Conservation (phyloP, 129 eudicot genomes). For the Artemisia annua region DNA sequence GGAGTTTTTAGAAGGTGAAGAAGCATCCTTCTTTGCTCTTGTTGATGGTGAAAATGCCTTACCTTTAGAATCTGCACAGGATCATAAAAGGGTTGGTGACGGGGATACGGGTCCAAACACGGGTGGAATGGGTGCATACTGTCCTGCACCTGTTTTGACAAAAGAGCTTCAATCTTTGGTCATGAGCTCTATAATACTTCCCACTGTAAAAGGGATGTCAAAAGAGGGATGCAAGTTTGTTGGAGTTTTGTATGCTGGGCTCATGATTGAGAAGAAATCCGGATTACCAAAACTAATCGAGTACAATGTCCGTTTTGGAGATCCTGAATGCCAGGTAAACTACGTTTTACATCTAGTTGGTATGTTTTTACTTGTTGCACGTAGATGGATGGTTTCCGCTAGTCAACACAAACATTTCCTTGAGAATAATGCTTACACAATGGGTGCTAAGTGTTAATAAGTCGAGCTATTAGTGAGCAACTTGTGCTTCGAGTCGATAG, state of each 20-base stretch:
- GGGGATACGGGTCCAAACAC: slow-evolving; percentile 93
- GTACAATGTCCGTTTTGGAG: slow-evolving; percentile 94
- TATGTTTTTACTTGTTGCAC: not conserved
- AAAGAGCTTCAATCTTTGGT: slow-evolving; percentile 71
- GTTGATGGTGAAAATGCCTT: slow-evolving; percentile 91
- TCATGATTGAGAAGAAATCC: slow-evolving; percentile 88
- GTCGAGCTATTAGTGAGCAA: no score
- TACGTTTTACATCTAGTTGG: slow-evolving; percentile 7
- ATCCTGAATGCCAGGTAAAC: slow-evolving; percentile 98
- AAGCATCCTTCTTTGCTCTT: slow-evolving; percentile 87
- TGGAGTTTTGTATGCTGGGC: slow-evolving; percentile 92
- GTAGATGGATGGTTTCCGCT: no score
- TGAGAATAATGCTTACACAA: no score
- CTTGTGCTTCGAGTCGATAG: no score
- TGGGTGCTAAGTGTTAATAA: no score
- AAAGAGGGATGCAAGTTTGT: slow-evolving; percentile 89
- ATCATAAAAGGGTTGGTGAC: slow-evolving; percentile 95
- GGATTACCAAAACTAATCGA: slow-evolving; percentile 86
- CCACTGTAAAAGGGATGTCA: slow-evolving; percentile 88
- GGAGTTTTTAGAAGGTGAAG: slow-evolving; percentile 92
- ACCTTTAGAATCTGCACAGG: slow-evolving; percentile 94
- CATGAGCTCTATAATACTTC: slow-evolving; percentile 76
- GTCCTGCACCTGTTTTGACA: slow-evolving; percentile 89
- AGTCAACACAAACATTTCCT: no score
- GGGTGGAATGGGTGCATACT: slow-evolving; percentile 98